Evolutionary conservation across 2,329 filamentous ascomycete species (phyloP).

Genomic region (Colletotrichum chrysophilum): DNA sequence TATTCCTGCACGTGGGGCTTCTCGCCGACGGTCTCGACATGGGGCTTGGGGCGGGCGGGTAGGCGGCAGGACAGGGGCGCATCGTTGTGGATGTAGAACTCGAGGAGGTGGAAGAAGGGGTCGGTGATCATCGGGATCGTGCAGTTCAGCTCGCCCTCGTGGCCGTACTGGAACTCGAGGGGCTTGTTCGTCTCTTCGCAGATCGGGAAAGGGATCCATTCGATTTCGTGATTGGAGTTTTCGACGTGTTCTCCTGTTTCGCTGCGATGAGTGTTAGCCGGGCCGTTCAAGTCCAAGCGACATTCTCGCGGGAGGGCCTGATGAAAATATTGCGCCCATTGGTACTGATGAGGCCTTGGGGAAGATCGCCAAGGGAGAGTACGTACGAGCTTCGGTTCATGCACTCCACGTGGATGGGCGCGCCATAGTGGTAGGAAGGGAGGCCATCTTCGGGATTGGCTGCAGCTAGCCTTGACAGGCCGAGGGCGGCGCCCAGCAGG

Average conservation of each 20-base stretch:
- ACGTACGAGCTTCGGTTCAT: conserved; percentile 76
- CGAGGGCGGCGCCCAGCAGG: conserved; percentile 4
- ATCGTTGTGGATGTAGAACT: conserved; percentile 98
- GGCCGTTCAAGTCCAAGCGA: neutral
- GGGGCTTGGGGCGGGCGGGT: conserved; percentile 72
- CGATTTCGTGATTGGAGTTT: conserved; percentile 78
- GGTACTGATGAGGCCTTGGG: neutral
- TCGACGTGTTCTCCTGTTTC: conserved; percentile 91
- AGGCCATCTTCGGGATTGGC: conserved; percentile 47
- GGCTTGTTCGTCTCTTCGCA: conserved; percentile 88
- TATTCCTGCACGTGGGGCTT: conserved; percentile 61
- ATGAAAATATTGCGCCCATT: neutral
- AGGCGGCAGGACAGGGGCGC: conserved; percentile 91
- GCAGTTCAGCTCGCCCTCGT: conserved; percentile 83
- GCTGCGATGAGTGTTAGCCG: conserved; percentile 44
- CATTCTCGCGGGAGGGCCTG: neutral
- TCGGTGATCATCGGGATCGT: conserved; percentile 80
- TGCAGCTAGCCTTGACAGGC: conserved; percentile 24
- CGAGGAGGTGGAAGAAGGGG: conserved; percentile 85
- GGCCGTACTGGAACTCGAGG: conserved; percentile 85
- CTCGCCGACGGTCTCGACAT: conserved; percentile 61
- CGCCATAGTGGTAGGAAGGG: conserved; percentile 70
- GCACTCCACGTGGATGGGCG: conserved; percentile 72
- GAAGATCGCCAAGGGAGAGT: neutral
- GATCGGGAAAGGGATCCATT: conserved; percentile 89